Conservation (phyloP, 1,139 yeast genomes). For the Nadsonia commutata region DNA sequence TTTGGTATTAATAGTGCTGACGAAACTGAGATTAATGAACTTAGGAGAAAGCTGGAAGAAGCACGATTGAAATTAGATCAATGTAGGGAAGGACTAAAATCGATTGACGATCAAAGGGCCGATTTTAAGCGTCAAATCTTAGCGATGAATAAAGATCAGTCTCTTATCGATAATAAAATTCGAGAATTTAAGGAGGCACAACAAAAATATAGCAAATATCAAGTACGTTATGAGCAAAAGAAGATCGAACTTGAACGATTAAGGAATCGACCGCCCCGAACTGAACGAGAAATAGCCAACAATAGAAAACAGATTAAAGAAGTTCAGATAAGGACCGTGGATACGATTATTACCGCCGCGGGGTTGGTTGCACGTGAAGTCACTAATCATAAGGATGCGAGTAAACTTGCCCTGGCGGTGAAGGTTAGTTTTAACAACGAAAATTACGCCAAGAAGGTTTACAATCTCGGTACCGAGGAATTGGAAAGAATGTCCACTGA, state of each 20-base stretch:
- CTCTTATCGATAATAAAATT: not conserved
- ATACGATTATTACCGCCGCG: not conserved
- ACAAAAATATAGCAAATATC: not conserved
- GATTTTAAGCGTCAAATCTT: conserved; percentile 1
- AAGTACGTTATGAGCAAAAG: conserved; percentile 1
- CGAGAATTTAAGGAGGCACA: not conserved
- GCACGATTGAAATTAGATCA: not conserved
- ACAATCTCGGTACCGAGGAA: not conserved
- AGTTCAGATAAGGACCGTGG: conserved; percentile 4
- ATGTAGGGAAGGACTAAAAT: too few species aligned
- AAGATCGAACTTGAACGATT: conserved; percentile 8
- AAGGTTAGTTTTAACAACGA: not conserved
- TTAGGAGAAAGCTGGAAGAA: not conserved
- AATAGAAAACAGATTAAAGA: conserved; percentile 1
- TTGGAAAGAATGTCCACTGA: not conserved
- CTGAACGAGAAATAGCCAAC: conserved; percentile 2
- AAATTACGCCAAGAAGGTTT: not conserved
- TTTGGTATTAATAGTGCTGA: not conserved
- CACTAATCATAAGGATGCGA: conserved; percentile 23
- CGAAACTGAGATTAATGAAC: not conserved
- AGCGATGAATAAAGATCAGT: not conserved
- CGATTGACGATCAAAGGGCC: not conserved
- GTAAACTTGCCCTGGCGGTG: conserved; percentile 15
- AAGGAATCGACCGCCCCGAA: conserved; percentile 2
- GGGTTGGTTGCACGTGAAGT: conserved; percentile 16